A percentile compares a stretch with the other conserved stretches of the same genome.
phyloP scores from a whole-genome alignment of 257 asterid genomes.

The Mitragyna speciosa region DNA sequence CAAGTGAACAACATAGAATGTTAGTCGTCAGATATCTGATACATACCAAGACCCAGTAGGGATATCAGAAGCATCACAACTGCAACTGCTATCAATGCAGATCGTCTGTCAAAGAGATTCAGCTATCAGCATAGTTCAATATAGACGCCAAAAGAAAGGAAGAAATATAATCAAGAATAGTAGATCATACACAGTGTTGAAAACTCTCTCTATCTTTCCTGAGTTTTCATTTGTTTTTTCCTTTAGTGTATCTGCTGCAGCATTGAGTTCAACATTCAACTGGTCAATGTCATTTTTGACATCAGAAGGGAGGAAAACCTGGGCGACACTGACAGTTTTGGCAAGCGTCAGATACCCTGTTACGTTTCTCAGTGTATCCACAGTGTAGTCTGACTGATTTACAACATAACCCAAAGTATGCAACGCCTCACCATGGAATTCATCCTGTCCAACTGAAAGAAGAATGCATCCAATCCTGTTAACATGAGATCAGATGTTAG shows the following conservation, averaged over 20 bases:
- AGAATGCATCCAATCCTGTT: constrained; percentile 87
- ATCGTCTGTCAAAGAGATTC: constrained; percentile 52
- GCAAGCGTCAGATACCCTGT: constrained; percentile 76
- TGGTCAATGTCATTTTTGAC: constrained; percentile 65
- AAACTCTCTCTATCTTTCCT: constrained; percentile 56
- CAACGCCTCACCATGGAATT: constrained; percentile 76
- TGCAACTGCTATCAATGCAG: constrained; percentile 67
- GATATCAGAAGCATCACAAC: constrained; percentile 80
- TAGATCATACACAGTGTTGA: constrained; percentile 64
- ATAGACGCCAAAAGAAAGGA: neutral
- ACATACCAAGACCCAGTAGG: constrained; percentile 84
- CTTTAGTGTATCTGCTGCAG: constrained; percentile 71
- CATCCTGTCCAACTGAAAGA: constrained; percentile 85
- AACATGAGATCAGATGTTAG: constrained; percentile 21
- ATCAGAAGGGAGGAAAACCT: constrained; percentile 83
- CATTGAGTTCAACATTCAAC: constrained; percentile 59
- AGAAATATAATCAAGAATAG: neutral
- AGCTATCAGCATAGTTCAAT: constrained; percentile 20
- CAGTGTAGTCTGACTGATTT: constrained; percentile 91
- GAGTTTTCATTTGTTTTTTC: constrained; percentile 71
- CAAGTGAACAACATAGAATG: neutral
- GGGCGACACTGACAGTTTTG: constrained; percentile 81
- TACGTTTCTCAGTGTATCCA: constrained; percentile 78
- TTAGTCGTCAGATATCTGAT: neutral
- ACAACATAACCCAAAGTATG: constrained; percentile 76